Evolutionary conservation across 2,329 filamentous ascomycete species (phyloP).

Genomic region (Botrytis deweyae): DNA sequence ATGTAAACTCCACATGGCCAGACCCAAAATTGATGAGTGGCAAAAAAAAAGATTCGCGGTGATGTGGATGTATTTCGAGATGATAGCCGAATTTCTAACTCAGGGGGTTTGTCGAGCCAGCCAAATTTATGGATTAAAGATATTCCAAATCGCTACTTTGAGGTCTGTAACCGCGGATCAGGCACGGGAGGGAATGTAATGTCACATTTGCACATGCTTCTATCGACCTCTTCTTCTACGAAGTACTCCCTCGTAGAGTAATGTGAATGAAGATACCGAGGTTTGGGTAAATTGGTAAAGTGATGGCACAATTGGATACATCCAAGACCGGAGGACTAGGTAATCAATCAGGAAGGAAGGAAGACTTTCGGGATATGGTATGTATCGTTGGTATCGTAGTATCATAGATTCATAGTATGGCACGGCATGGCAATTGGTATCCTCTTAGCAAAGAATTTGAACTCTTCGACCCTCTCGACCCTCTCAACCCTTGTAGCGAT

Average conservation of each 20-base stretch:
- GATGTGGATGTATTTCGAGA: background rate
- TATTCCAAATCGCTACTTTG: background rate
- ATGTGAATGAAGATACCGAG: background rate
- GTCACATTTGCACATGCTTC: background rate
- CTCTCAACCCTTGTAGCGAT: constrained; percentile 12
- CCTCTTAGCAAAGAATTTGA: background rate
- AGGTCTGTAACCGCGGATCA: background rate
- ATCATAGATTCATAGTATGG: background rate
- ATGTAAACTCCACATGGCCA: constrained; percentile 3
- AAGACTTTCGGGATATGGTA: background rate
- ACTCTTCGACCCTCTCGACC: background rate
- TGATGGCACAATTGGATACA: background rate
- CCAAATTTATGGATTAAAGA: background rate
- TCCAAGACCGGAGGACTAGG: background rate
- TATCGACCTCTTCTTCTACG: no score
- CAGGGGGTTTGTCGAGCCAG: background rate
- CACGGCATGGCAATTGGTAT: background rate
- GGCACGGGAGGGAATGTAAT: background rate
- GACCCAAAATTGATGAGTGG: constrained; percentile 2
- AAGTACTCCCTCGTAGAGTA: background rate
- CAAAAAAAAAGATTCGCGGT: background rate
- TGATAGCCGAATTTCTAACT: background rate
- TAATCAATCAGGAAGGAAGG: background rate
- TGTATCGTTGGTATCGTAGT: no score
- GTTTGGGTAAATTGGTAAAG: background rate